Base-by-base conservation (phyloP, 108 stramenopile genomes). In the Nannochloropsis gaditana region DNA sequence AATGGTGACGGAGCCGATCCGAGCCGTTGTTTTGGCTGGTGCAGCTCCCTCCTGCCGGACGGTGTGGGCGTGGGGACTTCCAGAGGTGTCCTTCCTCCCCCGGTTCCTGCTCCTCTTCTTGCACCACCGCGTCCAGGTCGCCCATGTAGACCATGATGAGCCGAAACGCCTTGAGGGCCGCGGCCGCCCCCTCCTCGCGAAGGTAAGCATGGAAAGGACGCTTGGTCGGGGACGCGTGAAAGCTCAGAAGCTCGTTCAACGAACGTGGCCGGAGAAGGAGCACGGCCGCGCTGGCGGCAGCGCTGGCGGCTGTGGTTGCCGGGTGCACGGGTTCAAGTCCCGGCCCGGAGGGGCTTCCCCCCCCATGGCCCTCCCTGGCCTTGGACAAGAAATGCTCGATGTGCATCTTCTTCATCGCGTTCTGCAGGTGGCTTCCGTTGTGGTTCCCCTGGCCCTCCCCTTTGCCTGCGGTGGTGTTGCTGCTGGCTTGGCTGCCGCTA, bases 331-430 rank as follows among this genome's bases (percentile, higher is more conserved):
- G 31, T 0, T 31, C 31, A 31, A 31, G 31, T 31, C 31, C 31
- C 31, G 31, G 31, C 31, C 31, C 31, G 31, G 31, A 31, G 31
- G 31, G 31, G 31, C 31, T 31, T 31, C 31, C 31, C 31, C 31
- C 31, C 31, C 31, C 31, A 31, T 31, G 31, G 31, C 31, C 31
- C 31, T 31, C 31, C 31, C 31, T 31, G 31, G 31, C 31, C 31
- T 31, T 31, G n/a, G 59, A n/a, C 15, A 73, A n/a, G 4, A 73
- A 73, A 8, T 73, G 59, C 59, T 73, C 59, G 5, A 73, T 73
- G n/a, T 73, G 59, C 59, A 73, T 73, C n/a, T 73, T 73, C n/a
- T n/a, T 73, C 59, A 73, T 73, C 59, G 59, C 59, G 3, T 73
- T 73, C 59, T 73, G 59, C n/a, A 73, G 59, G 47, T 50, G 47